These are phyloP conservation scores for Eutrema heterophyllum DNA, from an alignment of 345 rosid genomes.

Conservation along the genomic window DNA sequence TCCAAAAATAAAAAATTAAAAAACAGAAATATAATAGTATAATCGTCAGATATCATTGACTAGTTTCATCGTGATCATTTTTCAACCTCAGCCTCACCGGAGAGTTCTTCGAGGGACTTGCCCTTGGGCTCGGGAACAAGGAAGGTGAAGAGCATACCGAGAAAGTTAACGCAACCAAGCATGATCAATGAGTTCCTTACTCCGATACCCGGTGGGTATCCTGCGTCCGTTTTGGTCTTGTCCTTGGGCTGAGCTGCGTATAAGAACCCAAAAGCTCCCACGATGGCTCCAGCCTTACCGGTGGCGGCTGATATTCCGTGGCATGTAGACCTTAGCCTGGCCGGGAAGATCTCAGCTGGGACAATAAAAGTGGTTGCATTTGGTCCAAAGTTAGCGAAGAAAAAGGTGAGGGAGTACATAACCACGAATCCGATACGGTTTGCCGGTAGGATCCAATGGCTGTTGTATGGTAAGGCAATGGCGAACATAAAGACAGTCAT, in stretches of 20 bases:
- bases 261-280: constrained; percentile 69
- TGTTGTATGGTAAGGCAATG: constrained; percentile 66
- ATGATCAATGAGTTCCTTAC: constrained; percentile 45
- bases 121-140: constrained; percentile 61
- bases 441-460: constrained; percentile 48
- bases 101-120: constrained; percentile 54
- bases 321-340: constrained; percentile 69
- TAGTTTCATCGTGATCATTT: constrained; percentile 10
- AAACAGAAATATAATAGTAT: background rate
- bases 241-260: constrained; percentile 44
- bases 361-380: constrained; percentile 70
- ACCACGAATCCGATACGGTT: constrained; percentile 55
- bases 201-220: constrained; percentile 52
- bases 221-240: constrained; percentile 39
- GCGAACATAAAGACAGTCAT: constrained; percentile 78
- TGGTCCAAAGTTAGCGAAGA: constrained; percentile 79
- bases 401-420: constrained; percentile 61
- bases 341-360: constrained; percentile 75
- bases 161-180: constrained; percentile 42
- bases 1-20: background rate
- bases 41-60: background rate
- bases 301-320: constrained; percentile 74
- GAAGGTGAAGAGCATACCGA: constrained; percentile 51
- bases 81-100: constrained; percentile 44
- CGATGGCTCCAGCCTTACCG: constrained; percentile 70